phyloP scores from a whole-genome alignment of 805 yeast genomes.

The Candida nemodendra region DNA sequence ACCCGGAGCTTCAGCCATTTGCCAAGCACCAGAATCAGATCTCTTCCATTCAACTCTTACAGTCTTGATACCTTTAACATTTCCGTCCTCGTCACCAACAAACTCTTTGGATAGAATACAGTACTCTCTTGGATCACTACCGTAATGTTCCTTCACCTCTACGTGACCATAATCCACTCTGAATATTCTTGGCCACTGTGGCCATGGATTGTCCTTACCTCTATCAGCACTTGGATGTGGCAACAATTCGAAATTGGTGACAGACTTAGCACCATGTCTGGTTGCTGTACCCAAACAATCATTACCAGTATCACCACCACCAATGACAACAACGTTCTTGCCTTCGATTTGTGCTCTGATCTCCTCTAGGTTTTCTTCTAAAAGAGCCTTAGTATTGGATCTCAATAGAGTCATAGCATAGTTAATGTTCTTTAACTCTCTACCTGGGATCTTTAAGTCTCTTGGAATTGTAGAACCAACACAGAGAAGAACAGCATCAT shows the following conservation, averaged over 20 bases:
- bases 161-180: constrained; percentile 97
- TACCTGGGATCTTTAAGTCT: constrained; percentile 91
- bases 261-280: constrained; percentile 95
- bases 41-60: constrained; percentile 98
- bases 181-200: constrained; percentile 98
- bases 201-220: constrained; percentile 98
- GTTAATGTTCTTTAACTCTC: constrained; percentile 84
- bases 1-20: constrained; percentile 96
- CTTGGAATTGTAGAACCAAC: constrained; percentile 97
- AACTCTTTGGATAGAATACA: constrained; percentile 94
- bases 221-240: constrained; percentile 88
- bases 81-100: constrained; percentile 91
- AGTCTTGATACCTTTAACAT: constrained; percentile 92
- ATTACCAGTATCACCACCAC: constrained; percentile 99
- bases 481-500: constrained; percentile 86
- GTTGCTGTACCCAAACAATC: constrained; percentile 98
- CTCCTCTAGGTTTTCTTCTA: constrained; percentile 75
- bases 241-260: constrained; percentile 87
- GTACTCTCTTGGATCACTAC: constrained; percentile 96
- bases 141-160: constrained; percentile 92
- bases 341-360: constrained; percentile 72
- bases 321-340: constrained; percentile 92
- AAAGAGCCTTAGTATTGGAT: constrained; percentile 85
- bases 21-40: constrained; percentile 96
- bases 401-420: constrained; percentile 92